Evolutionary conservation across 345 rosid species (phyloP).

Genomic region (Nasturtium officinale): DNA sequence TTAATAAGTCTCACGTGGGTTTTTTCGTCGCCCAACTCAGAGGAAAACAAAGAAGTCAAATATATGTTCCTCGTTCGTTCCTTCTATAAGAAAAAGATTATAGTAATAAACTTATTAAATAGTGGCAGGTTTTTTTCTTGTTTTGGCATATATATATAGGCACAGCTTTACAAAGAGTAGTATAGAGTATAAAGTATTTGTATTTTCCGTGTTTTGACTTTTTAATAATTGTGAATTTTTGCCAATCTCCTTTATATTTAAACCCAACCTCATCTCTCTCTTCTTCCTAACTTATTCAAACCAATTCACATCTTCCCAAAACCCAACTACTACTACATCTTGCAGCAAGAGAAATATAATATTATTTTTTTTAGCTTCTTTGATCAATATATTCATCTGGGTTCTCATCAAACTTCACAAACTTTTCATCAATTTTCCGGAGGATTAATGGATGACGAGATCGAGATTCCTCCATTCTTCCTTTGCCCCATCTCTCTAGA

Average conservation of each 20-base stretch:
- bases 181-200: background rate
- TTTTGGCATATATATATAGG: no score
- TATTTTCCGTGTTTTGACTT: constrained; percentile 66
- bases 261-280: constrained; percentile 28
- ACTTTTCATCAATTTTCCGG: constrained; percentile 1
- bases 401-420: constrained; percentile 1
- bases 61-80: constrained; percentile 39
- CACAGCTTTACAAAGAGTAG: constrained; percentile 10
- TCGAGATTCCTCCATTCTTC: constrained; percentile 65
- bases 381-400: constrained; percentile 33
- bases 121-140: no score
- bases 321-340: constrained; percentile 39
- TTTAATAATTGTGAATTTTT: constrained; percentile 28
- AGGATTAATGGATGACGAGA: constrained; percentile 55
- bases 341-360: constrained; percentile 13
- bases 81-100: constrained; percentile 4
- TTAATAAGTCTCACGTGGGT: constrained; percentile 30
- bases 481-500: constrained; percentile 75
- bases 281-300: constrained; percentile 42
- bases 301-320: constrained; percentile 44
- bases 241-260: constrained; percentile 36
- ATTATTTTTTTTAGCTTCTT: background rate
- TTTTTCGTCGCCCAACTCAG: constrained; percentile 19
- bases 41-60: constrained; percentile 32
- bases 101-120: no score